Base-by-base conservation (phyloP, 768 basidiomycete species). In the Phallus indusiatus region DNA sequence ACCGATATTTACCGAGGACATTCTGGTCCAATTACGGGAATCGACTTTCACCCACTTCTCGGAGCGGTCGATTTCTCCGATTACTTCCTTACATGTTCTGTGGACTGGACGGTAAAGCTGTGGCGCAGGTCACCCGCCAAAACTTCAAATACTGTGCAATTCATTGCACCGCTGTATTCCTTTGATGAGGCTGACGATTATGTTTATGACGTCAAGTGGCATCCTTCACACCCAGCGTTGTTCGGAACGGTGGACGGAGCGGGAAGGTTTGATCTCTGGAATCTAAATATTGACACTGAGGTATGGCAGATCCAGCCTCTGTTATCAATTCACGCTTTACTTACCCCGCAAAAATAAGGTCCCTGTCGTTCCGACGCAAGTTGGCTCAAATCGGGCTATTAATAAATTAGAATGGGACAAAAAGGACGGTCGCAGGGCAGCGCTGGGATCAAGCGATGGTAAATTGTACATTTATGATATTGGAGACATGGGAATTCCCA, bases 141-240 rank as follows among this genome's bases (percentile, higher is more conserved):
- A 71, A 81, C 88, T 8, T 85, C 86, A 7, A 74, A 75, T 17
- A 64, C 64, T 35, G 61, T 67, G 33, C 80, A 82, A 64, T 70
- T 71, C 17, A 76, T 94, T n/a, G 49, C 81, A 0, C 90, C 95
- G 2, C 64, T 98, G 21, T 88, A 94, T 69, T 93, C 91, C 46
- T 98, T 99, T 67, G 95, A 99, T 64, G 95, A 97, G 71, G 90
- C 94, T 12, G 93, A 94, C 68, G 96, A 99, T 70, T 97, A 98
- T 69, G 95, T 99, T 10, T 98, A 96, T 73, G 96, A 97, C 74
- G 94, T 92, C 50, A 90, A 88, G 70, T 99, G 96, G 96, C 96
- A 99, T 69, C 94, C 95, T 6, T 78, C 83, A 14, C 94, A 99
- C 72, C 96, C 96, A 14, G 93, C 95, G 1, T 62, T 94, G 51